Evolutionary conservation across 2,329 filamentous ascomycete species (phyloP), one percentile per base, ranked within the genome.

Genomic region (Aspergillus clavatus): DNA sequence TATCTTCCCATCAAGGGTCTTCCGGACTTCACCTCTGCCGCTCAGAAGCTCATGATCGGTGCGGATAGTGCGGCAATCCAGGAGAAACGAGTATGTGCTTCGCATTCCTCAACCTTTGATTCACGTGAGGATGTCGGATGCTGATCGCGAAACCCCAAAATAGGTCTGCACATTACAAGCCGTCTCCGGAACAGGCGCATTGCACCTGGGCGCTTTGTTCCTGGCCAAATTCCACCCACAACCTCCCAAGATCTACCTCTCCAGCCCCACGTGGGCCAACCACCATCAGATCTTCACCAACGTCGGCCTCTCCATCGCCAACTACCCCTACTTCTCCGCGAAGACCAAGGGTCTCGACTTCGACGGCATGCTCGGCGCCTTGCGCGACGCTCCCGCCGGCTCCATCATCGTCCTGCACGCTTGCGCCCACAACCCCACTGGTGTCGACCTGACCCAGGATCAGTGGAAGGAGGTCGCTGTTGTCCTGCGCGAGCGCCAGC

Each of bases 241-340:
- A 67, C 43, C 67, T 77, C 62, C 78, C 79, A 64, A 81, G 78
- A 81, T 94, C 72, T 96, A 95, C 78, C 78, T 97, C 69, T 95
- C 89, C 62, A 87, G 86, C 69, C 93, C 93, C 42, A 98, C 93
- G 51, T 98, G 93, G 93, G 89, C 87, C 57, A 98, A 98, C 76
- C 93, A 98, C 82, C 84, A 94, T 75, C 93, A 97, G 72, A 96
- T 98, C 77, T 95, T 98, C 76, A 81, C 77, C 71, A 97, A 97
- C 66, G 89, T 96, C 63, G 78, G 80, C 58, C 76, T 97, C 23
- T 74, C 81, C 26, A 81, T 89, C 59, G 84, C 84, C 57, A 81
- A 81, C 55, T 98, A 98, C 74, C 93, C 91, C 40, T 98, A 98
- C 78, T 98, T 95, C 75, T 84, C 83, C 68, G 82, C 88, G 67